Conservation (phyloP, 768 basidiomycete species). For the Hemileccinum impolitum region DNA sequence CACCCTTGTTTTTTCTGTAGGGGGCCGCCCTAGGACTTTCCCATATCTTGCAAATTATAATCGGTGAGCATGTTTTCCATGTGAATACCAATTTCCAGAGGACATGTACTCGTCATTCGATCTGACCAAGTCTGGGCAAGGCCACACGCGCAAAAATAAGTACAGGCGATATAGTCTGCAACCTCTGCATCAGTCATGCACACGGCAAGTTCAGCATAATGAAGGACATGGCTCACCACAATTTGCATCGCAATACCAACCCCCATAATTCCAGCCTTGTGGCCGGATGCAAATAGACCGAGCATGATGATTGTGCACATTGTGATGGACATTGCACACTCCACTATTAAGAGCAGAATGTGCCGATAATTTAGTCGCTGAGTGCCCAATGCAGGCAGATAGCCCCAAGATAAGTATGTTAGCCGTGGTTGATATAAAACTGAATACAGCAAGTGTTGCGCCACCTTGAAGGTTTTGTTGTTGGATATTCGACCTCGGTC, state of each 20-base stretch:
- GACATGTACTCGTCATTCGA: not conserved
- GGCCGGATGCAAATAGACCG: slow-evolving; percentile 9
- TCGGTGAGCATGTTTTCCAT: not conserved
- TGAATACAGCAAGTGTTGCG: slow-evolving; percentile 15
- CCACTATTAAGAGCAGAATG: slow-evolving; percentile 16
- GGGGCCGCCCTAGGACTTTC: not conserved
- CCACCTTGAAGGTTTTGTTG: slow-evolving; percentile 3
- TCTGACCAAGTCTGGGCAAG: slow-evolving; percentile 1
- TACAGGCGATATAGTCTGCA: slow-evolving; percentile 18
- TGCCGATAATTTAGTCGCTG: slow-evolving; percentile 10
- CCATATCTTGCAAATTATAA: not conserved
- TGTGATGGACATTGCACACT: slow-evolving; percentile 22
- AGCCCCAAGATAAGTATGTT: slow-evolving; percentile 9
- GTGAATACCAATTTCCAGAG: slow-evolving; percentile 5
- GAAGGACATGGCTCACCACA: slow-evolving; percentile 8
- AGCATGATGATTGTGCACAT: slow-evolving; percentile 19
- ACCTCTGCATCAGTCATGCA: not conserved
- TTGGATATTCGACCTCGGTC: not conserved
- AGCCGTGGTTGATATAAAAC: slow-evolving; percentile 12
- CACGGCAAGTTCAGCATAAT: not conserved
- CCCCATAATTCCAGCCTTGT: slow-evolving; percentile 12
- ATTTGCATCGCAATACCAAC: slow-evolving; percentile 18
- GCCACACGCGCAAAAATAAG: slow-evolving; percentile 16
- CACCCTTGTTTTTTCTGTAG: no score
- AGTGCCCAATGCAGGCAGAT: slow-evolving; percentile 4